Conservation (phyloP, 495 filamentous ascomycete genomes). For the Hypoxylon crocopeplum region DNA sequence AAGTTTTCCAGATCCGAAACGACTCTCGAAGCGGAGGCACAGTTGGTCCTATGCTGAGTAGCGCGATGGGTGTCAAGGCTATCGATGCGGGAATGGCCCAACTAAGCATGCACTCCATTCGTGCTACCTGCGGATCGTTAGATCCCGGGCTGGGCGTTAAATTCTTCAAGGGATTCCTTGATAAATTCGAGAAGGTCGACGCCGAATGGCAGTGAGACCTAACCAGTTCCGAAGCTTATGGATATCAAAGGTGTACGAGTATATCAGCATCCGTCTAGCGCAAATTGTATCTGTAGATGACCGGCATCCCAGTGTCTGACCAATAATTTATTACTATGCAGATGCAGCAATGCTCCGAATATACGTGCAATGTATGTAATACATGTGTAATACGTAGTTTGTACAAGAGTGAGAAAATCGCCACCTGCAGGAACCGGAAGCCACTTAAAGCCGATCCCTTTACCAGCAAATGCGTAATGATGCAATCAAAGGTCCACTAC, state of each 20-base stretch:
- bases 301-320: too few species aligned
- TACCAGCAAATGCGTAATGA: conserved; percentile 25
- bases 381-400: conserved; percentile 1
- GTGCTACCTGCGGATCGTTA: conserved; percentile 84
- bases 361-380: too few species aligned
- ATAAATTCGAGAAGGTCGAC: conserved; percentile 87
- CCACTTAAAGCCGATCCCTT: not conserved
- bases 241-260: too few species aligned
- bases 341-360: too few species aligned
- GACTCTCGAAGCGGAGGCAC: conserved; percentile 88
- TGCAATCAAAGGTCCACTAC: conserved; percentile 18
- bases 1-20: conserved; percentile 95
- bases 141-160: conserved; percentile 91
- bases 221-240: too few species aligned
- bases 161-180: conserved; percentile 89
- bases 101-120: conserved; percentile 92
- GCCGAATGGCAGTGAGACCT: conserved; percentile 70
- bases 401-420: not conserved
- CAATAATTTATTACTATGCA: too few species aligned
- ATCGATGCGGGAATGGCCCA: conserved; percentile 93
- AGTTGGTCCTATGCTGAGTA: conserved; percentile 90
- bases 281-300: too few species aligned
- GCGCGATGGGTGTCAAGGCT: conserved; percentile 79
- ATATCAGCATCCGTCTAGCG: too few species aligned
- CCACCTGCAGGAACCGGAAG: conserved; percentile 17